Evolutionary conservation across 495 filamentous ascomycete genomes (phyloP).

Genomic region (Penicillium paxilli): DNA sequence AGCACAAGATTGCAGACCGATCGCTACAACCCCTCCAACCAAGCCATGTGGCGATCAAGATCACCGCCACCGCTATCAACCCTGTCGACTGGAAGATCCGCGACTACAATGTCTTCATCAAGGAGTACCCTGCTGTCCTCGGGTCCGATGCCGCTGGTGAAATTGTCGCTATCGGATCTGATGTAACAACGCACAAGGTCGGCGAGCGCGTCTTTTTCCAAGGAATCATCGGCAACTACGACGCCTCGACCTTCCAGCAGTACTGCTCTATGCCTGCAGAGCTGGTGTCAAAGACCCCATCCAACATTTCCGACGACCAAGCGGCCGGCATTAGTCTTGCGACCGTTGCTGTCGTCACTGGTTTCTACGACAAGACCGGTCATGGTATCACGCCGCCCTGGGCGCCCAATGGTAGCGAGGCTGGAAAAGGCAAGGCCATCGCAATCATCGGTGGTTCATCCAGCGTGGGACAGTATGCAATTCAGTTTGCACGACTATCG

Average conservation of each 20-base stretch:
- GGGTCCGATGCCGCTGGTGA: slow-evolving; percentile 43
- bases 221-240: slow-evolving; percentile 23
- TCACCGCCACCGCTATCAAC: slow-evolving; percentile 48
- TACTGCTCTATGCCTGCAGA: slow-evolving; percentile 29
- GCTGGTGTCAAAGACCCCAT: slow-evolving; percentile 33
- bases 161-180: slow-evolving; percentile 33
- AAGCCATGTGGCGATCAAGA: slow-evolving; percentile 24
- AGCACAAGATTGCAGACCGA: slow-evolving; percentile 8
- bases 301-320: slow-evolving; percentile 37
- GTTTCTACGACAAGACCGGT: slow-evolving; percentile 27
- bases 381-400: slow-evolving; percentile 18
- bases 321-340: slow-evolving; percentile 42
- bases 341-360: slow-evolving; percentile 31
- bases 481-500: slow-evolving; percentile 41
- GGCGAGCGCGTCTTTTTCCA: slow-evolving; percentile 41
- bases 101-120: slow-evolving; percentile 18
- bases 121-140: slow-evolving; percentile 37
- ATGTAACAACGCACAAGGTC: slow-evolving; percentile 23
- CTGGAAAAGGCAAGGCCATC: slow-evolving; percentile 26
- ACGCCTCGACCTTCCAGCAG: slow-evolving; percentile 45
- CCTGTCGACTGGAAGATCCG: slow-evolving; percentile 38
- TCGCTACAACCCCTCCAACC: slow-evolving; percentile 1
- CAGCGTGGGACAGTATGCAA: slow-evolving; percentile 40
- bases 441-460: slow-evolving; percentile 50
- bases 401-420: slow-evolving; percentile 24